Evolutionary conservation across 1,139 yeast genomes (phyloP).

Genomic region (Yamadazyma taylorii): DNA sequence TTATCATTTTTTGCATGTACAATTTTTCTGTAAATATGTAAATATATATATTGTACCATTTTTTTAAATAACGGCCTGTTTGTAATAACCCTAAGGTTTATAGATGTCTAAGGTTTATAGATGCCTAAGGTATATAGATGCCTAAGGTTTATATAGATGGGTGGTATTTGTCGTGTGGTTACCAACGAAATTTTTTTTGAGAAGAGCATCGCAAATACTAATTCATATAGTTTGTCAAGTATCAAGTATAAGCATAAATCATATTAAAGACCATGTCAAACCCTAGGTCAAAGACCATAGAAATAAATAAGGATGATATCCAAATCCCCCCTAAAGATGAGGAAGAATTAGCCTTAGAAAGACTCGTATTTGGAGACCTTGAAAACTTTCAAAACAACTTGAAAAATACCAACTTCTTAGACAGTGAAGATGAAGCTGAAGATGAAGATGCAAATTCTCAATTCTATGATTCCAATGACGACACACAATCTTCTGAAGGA

Average conservation of each 20-base stretch:
- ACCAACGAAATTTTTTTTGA: constrained; percentile 4
- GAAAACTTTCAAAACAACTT: constrained; percentile 75
- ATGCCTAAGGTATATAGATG: too few species aligned
- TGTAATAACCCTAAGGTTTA: too few species aligned
- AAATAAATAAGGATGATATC: constrained; percentile 27
- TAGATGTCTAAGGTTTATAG: too few species aligned
- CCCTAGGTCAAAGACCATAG: constrained; percentile 4
- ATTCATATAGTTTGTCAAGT: too few species aligned
- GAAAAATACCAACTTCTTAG: constrained; percentile 53
- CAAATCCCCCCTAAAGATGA: constrained; percentile 70
- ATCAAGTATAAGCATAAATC: too few species aligned
- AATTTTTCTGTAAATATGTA: constrained; percentile 7
- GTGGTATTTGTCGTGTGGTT: neutral
- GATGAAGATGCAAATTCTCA: constrained; percentile 31
- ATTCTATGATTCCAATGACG: constrained; percentile 22
- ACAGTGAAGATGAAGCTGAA: constrained; percentile 27
- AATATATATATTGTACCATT: constrained; percentile 7
- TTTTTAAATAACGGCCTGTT: too few species aligned
- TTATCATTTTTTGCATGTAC: constrained; percentile 7
- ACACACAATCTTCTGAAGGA: constrained; percentile 21
- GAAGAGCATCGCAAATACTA: constrained; percentile 6
- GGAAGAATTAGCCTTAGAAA: constrained; percentile 78
- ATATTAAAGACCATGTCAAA: neutral
- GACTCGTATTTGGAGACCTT: constrained; percentile 85
- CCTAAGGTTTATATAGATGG: too few species aligned